A percentile compares a stretch with the other conserved stretches of the same genome.
Evolutionary conservation across 169 alveolate species (phyloP).

Genomic region (Eimeria acervulina): DNA sequence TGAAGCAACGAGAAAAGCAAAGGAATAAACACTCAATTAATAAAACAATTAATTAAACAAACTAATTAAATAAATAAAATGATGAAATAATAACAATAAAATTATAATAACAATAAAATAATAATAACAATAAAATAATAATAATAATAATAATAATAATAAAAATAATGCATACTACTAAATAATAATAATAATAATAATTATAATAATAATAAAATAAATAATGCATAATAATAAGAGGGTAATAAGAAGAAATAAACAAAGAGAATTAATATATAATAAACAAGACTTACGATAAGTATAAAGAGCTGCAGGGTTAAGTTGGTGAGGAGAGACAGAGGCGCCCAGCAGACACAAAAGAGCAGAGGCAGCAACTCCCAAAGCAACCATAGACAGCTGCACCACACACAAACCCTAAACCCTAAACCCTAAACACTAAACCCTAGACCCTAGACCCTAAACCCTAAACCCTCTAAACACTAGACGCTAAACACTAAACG

Average conservation of each 20-base stretch:
- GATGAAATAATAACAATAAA: too few relatives aligned
- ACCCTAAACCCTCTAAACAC: neutral
- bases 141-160: too few relatives aligned
- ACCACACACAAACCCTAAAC: constrained; percentile 31
- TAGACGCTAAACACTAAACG: neutral
- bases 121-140: too few relatives aligned
- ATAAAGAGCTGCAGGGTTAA: constrained; percentile 15
- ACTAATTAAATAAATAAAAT: too few relatives aligned
- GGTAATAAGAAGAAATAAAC: neutral
- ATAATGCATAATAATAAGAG: too few relatives aligned
- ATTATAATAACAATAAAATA: too few relatives aligned
- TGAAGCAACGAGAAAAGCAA: neutral
- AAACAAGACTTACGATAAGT: neutral
- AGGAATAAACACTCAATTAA: neutral
- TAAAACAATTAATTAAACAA: too few relatives aligned
- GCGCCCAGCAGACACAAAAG: neutral
- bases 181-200: too few relatives aligned
- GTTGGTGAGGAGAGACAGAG: neutral
- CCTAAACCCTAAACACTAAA: constrained; percentile 59
- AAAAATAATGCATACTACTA: too few relatives aligned
- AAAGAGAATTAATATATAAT: neutral
- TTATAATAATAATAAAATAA: too few relatives aligned
- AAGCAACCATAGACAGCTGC: constrained; percentile 29
- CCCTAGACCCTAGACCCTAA: neutral
- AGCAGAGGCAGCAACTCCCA: constrained; percentile 4